Percentiles rank a stretch among this genome's conserved stretches.
These are phyloP conservation scores for Paramecium primaurelia DNA, from an alignment of 73 alveolate species.

Conservation along the genomic window DNA sequence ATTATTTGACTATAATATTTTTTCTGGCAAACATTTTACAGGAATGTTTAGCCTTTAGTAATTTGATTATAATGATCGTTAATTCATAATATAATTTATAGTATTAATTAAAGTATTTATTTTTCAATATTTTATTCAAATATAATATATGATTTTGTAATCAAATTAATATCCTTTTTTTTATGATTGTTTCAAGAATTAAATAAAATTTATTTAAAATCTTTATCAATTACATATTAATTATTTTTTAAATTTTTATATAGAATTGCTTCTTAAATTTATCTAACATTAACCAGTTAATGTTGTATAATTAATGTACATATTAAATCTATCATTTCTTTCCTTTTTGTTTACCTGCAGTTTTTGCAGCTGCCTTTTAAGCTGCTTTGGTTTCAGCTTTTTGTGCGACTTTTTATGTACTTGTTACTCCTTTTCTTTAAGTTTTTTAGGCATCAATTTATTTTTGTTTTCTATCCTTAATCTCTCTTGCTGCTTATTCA, in stretches of 20 bases:
- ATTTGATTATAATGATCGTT: background rate
- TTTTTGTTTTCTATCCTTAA: slow-evolving; percentile 77
- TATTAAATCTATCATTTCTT: background rate
- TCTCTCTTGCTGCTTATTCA: slow-evolving; percentile 82
- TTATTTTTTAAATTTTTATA: background rate
- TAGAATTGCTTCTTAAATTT: background rate
- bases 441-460: slow-evolving; percentile 39
- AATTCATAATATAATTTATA: background rate
- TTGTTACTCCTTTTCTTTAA: background rate
- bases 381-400: background rate
- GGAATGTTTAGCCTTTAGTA: background rate
- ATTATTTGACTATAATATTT: background rate
- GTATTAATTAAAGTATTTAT: background rate
- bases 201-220: too few species aligned
- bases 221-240: too few species aligned
- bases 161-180: background rate
- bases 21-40: background rate
- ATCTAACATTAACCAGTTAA: background rate
- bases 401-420: background rate
- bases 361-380: background rate
- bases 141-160: too few species aligned
- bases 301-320: background rate
- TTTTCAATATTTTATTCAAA: background rate
- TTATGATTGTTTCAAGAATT: too few species aligned
- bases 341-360: background rate